phyloP scores from a whole-genome alignment of 805 yeast genomes.

The Ogataea saltuana region DNA sequence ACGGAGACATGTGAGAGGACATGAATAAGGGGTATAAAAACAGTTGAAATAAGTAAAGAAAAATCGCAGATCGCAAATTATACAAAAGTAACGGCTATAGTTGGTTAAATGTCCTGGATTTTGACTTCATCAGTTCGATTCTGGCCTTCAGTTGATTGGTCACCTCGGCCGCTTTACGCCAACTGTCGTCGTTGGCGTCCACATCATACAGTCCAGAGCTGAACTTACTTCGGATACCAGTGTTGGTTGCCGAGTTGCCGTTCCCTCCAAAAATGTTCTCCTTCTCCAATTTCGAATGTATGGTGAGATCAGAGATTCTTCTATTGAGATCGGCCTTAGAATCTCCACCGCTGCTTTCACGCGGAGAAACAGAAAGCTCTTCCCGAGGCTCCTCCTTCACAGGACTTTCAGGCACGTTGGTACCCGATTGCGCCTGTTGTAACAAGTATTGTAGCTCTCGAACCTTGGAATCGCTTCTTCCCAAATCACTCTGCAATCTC shows the following conservation, averaged over 20 bases:
- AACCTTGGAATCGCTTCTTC: slow-evolving; percentile 50
- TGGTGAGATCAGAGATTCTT: slow-evolving; percentile 37
- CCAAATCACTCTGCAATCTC: slow-evolving; percentile 62
- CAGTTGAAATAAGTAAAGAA: not conserved
- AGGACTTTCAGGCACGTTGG: slow-evolving; percentile 5
- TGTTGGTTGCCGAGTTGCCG: slow-evolving; percentile 8
- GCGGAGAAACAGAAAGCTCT: slow-evolving; percentile 10
- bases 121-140: slow-evolving; percentile 85
- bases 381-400: slow-evolving; percentile 17
- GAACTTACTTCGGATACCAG: slow-evolving; percentile 20
- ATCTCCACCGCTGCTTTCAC: slow-evolving; percentile 6
- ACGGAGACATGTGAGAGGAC: not conserved
- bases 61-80: not conserved
- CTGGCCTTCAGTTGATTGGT: slow-evolving; percentile 83
- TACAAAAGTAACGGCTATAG: slow-evolving; percentile 9
- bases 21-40: not conserved
- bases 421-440: slow-evolving; percentile 15
- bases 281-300: slow-evolving; percentile 28
- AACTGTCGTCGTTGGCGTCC: slow-evolving; percentile 62
- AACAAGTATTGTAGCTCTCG: slow-evolving; percentile 26
- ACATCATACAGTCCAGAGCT: slow-evolving; percentile 34
- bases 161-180: slow-evolving; percentile 90
- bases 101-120: slow-evolving; percentile 35
- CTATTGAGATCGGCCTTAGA: slow-evolving; percentile 31
- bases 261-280: slow-evolving; percentile 28